Evolutionary conservation across 768 basidiomycete species (phyloP).

Genomic region (Tulasnella sp.): DNA sequence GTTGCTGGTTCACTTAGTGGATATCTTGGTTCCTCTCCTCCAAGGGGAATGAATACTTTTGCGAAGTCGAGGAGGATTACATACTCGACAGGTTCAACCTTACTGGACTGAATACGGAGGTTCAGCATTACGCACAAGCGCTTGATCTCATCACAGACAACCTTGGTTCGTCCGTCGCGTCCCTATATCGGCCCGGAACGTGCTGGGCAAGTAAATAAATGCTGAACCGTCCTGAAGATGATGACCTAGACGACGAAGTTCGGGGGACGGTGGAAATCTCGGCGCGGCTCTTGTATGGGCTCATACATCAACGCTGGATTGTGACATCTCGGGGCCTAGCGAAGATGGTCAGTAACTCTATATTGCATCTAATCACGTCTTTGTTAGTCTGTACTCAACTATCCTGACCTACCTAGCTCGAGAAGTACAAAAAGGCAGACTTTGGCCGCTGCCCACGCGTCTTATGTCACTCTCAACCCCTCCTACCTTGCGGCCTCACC

Average conservation of each 20-base stretch:
- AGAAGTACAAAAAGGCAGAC: slow-evolving; percentile 97
- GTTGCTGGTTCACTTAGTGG: slow-evolving; percentile 46
- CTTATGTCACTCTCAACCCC: slow-evolving; percentile 84
- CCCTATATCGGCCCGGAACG: not conserved
- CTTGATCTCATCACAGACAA: slow-evolving; percentile 94
- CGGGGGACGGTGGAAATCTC: slow-evolving; percentile 87
- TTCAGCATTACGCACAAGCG: slow-evolving; percentile 87
- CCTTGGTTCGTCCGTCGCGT: slow-evolving; percentile 47
- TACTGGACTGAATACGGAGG: slow-evolving; percentile 92
- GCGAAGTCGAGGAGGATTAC: slow-evolving; percentile 98
- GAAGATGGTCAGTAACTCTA: slow-evolving; percentile 75
- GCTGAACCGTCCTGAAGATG: slow-evolving; percentile 41
- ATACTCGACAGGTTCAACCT: slow-evolving; percentile 97
- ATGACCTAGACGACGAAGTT: slow-evolving; percentile 88
- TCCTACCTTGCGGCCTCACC: slow-evolving; percentile 92
- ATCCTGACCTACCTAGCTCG: slow-evolving; percentile 39
- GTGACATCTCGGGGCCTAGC: slow-evolving; percentile 85
- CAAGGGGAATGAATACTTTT: slow-evolving; percentile 99
- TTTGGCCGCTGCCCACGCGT: slow-evolving; percentile 98
- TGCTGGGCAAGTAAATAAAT: not conserved
- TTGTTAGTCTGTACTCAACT: not conserved
- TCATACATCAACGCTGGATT: slow-evolving; percentile 96
- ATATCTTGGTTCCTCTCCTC: slow-evolving; percentile 96
- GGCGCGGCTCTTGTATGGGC: slow-evolving; percentile 85
- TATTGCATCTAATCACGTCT: slow-evolving; percentile 19